A percentile compares a stretch with the other conserved stretches of the same genome.
Conservation (phyloP, 495 filamentous ascomycete species). For the Podospora sp. region DNA sequence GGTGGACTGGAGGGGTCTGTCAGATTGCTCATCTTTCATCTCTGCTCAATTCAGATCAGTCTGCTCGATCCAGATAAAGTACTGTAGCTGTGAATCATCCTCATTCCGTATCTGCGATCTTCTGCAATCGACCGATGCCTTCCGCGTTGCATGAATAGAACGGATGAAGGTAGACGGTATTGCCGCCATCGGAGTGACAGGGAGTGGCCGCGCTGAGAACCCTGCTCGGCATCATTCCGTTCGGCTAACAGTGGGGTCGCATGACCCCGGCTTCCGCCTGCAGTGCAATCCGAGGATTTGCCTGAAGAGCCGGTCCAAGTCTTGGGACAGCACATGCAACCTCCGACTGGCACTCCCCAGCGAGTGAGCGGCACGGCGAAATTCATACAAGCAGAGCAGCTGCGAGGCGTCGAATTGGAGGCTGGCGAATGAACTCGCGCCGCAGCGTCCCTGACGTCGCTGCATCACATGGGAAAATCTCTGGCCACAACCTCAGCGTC, state of each 20-base stretch:
- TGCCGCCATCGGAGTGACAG: not conserved
- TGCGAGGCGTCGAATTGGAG: not conserved
- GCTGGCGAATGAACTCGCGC: slow-evolving; percentile 17
- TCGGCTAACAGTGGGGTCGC: slow-evolving; percentile 5
- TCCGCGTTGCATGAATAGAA: not conserved
- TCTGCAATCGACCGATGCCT: not conserved
- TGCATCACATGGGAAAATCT: slow-evolving; percentile 20
- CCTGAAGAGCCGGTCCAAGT: slow-evolving; percentile 3
- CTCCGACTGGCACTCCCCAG: too few species aligned
- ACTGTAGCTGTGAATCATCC: not conserved
- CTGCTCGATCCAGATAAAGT: too few species aligned
- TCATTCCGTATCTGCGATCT: not conserved
- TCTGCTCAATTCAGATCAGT: not conserved
- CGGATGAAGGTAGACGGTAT: not conserved
- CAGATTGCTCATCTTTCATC: not conserved
- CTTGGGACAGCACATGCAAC: not conserved
- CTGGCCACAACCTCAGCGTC: not conserved
- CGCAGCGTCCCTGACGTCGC: slow-evolving; percentile 21
- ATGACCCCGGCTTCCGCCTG: not conserved
- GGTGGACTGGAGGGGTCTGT: too few species aligned
- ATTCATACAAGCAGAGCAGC: not conserved
- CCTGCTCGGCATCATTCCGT: not conserved
- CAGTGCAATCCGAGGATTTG: not conserved
- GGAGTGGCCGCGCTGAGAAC: not conserved
- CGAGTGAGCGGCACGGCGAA: too few species aligned